These are phyloP conservation scores for Xylaria sp. DNA, from an alignment of 2,329 filamentous ascomycete genomes.

Conservation along the genomic window DNA sequence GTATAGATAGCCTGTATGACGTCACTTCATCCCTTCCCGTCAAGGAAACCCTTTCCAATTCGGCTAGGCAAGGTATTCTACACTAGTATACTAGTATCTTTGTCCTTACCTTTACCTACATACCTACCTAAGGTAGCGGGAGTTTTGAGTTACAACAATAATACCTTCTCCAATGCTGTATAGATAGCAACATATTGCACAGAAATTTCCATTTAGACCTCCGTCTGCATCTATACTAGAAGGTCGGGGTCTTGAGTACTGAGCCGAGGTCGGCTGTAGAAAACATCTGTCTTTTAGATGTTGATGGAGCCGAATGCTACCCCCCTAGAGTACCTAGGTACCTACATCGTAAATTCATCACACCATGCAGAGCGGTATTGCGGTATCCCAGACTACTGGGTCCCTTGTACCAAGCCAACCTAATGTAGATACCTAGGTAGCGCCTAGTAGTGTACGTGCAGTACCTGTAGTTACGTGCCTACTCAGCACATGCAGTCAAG, in stretches of 20 bases:
- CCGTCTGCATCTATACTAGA: background rate
- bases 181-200: background rate
- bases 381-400: constrained; percentile 31
- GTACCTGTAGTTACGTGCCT: background rate
- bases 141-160: background rate
- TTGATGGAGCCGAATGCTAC: constrained; percentile 14
- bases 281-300: background rate
- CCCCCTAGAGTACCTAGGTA: background rate
- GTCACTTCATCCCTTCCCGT: constrained; percentile 11
- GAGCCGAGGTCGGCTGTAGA: constrained; percentile 7
- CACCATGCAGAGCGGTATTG: constrained; percentile 15
- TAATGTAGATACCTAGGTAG: background rate
- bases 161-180: background rate
- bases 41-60: constrained; percentile 15
- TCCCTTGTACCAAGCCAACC: constrained; percentile 8
- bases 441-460: background rate
- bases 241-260: background rate
- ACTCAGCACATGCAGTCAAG: too few relatives aligned
- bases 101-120: too few relatives aligned
- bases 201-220: background rate
- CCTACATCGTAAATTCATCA: background rate
- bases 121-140: background rate
- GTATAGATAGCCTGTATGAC: constrained; percentile 7
- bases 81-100: too few relatives aligned
- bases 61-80: background rate